These are phyloP conservation scores for Carex parvula DNA, from an alignment of 176 grass and related monocot species.

Conservation along the genomic window DNA sequence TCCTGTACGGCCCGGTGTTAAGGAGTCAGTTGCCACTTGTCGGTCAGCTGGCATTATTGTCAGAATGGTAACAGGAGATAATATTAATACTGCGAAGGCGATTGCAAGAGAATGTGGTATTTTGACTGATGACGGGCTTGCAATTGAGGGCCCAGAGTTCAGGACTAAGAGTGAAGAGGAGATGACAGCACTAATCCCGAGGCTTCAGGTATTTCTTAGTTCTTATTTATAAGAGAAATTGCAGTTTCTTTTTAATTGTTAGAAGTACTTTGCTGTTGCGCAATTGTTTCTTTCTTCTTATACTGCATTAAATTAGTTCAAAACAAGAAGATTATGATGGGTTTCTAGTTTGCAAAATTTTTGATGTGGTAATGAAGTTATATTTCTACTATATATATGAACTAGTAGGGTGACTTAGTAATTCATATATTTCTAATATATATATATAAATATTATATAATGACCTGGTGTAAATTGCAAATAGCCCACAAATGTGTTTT, in stretches of 20 bases:
- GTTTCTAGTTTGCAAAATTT: neutral
- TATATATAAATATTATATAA: neutral
- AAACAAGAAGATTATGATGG: neutral
- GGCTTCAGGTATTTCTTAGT: slow-evolving; percentile 55
- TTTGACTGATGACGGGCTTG: slow-evolving; percentile 76
- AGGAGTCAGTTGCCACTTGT: slow-evolving; percentile 89
- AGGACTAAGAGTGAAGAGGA: slow-evolving; percentile 64
- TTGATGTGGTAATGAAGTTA: neutral
- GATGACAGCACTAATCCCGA: slow-evolving; percentile 62
- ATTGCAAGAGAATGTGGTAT: slow-evolving; percentile 97
- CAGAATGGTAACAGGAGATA: slow-evolving; percentile 97
- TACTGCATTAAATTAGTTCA: neutral
- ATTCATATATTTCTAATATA: neutral
- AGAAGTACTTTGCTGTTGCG: neutral
- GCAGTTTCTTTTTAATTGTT: neutral
- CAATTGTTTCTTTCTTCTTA: neutral
- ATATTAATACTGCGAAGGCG: slow-evolving; percentile 95
- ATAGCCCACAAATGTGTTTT: neutral
- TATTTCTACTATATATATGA: neutral
- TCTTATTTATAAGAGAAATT: neutral
- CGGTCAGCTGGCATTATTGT: slow-evolving; percentile 89
- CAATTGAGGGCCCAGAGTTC: slow-evolving; percentile 89
- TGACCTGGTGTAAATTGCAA: neutral
- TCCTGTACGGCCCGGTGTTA: slow-evolving; percentile 76
- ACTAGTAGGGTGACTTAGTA: neutral